Evolutionary conservation across 345 rosid species (phyloP), one percentile per base, ranked within the genome.

Genomic region (Citropsis articulata): DNA sequence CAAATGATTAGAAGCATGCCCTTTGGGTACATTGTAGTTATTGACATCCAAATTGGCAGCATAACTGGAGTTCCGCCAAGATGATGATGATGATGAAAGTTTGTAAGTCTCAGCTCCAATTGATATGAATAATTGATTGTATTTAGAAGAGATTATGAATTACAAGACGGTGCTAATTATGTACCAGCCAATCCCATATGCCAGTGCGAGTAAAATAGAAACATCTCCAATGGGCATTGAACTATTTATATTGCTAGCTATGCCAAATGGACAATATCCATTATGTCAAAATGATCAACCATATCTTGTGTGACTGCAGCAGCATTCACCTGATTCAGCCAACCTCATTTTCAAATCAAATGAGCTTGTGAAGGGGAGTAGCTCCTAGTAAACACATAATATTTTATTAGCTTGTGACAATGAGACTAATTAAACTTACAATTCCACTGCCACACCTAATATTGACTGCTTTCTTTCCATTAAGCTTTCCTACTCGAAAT

Each of bases 151-250:
- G 18, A 45, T 13, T 45, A 45, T 13, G 50, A 45, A 45, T 45
- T 42, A 42, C 10, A 42, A 42, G 14, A 42, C 10, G 48, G 48
- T 10, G 48, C 14, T 2, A 42, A 42, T 42, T 42, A 10, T 42
- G 2, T 87, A 86, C 90, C 88, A 87, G 75, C 91, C 91, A 87
- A 22, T 89, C 87, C 88, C 89, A 88, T 67, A 88, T 62, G 73
- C 88, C 88, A n/a, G 89, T 85, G 62, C 84, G 55, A 1, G 81
- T 84, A 77, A 88, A 71, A 90, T 82, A 68, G 73, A 71, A n/a
- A 90, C 90, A 82, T 90, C 92, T 79, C 92, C 92, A 28, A 81
- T 83, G 71, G 85, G 82, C 90, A 88, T 82, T 8, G 89, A 88
- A 72, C 77, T 78, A 73, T 88, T 87, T 55, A 61, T 19, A 3